phyloP scores from a whole-genome alignment of 192 early-diverging fungal species.

The Coemansia sp. region DNA sequence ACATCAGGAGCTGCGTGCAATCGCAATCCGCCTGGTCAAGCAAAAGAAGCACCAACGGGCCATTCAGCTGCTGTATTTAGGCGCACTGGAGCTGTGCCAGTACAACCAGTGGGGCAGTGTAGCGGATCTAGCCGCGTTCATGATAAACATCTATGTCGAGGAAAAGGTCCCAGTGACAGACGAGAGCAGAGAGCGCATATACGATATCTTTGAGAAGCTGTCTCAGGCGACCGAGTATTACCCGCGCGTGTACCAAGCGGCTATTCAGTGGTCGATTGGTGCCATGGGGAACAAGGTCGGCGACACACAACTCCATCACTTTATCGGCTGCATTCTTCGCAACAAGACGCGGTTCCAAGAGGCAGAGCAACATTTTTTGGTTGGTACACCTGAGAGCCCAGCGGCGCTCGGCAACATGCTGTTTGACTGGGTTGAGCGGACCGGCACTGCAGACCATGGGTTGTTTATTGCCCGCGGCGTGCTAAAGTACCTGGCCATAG shows the following conservation, averaged over 20 bases:
- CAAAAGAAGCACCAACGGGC: slow-evolving; percentile 77
- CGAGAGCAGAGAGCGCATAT: slow-evolving; percentile 63
- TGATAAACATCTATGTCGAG: slow-evolving; percentile 79
- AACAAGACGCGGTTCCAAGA: slow-evolving; percentile 70
- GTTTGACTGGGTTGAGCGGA: slow-evolving; percentile 70
- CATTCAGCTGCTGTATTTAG: slow-evolving; percentile 76
- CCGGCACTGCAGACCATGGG: slow-evolving; percentile 64
- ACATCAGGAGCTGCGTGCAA: slow-evolving; percentile 95
- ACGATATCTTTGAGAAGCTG: slow-evolving; percentile 65
- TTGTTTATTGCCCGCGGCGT: slow-evolving; percentile 76
- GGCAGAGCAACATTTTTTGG: slow-evolving; percentile 83
- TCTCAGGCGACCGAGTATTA: slow-evolving; percentile 54
- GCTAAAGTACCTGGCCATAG: slow-evolving; percentile 69
- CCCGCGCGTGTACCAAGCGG: slow-evolving; percentile 43
- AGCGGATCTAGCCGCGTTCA: slow-evolving; percentile 74
- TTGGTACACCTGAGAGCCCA: slow-evolving; percentile 82
- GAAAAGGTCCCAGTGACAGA: slow-evolving; percentile 67
- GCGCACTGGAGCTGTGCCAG: slow-evolving; percentile 72
- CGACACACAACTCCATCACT: slow-evolving; percentile 49
- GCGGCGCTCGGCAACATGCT: slow-evolving; percentile 70
- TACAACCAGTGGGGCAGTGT: slow-evolving; percentile 82
- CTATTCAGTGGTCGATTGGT: slow-evolving; percentile 49
- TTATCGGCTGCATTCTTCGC: slow-evolving; percentile 44
- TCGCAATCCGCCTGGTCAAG: slow-evolving; percentile 87
- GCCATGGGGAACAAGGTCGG: slow-evolving; percentile 27